Evolutionary conservation across 1,284 basidiomycete genomes (phyloP), one percentile per base, ranked within the genome.

Genomic region (Irpex rosettiformis): DNA sequence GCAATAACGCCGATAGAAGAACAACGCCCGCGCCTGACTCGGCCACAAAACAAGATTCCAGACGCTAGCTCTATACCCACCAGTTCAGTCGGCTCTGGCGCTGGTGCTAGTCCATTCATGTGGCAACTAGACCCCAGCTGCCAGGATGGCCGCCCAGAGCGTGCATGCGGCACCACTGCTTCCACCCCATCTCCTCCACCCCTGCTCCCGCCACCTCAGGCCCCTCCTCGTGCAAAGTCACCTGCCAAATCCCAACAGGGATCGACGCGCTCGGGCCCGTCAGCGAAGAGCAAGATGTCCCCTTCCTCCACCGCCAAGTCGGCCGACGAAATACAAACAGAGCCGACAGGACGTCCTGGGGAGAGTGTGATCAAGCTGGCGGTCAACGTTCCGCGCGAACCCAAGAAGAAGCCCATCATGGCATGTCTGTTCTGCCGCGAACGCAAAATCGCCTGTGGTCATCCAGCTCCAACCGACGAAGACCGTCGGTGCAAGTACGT

Each of bases 391-490:
- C 54, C 56, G 16, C 57, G 52, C n/a, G 64, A 66, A 53, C 59
- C 62, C 21, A 70, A 69, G 65, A 71, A 72, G 67, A 73, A 73
- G 61, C 72, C 73, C 7, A 69, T 72, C 59, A 72, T 75, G 69
- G 73, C 73, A 22, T 75, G 73, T 52, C 58, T 75, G 18, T 75
- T 75, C 63, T 75, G 73, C 57, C 67, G 73, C n/a, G 72, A 73
- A 63, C 69, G 73, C 58, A 75, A 75, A 71, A 74, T 75, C 57
- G 72, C 72, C 40, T 75, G 73, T 51, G 73, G 73, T 16, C 70
- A 71, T 33, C 72, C 73, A 2, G 62, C 67, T 3, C 67, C 67
- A 10, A 70, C 66, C 16, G 64, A 65, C 49, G 62, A 64, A 16
- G 67, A 70, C 49, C 60, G 61, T 55, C 63, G 69, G 18, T 75